phyloP scores from a whole-genome alignment of 768 basidiomycete genomes.

The Macrocybe gigantea region DNA sequence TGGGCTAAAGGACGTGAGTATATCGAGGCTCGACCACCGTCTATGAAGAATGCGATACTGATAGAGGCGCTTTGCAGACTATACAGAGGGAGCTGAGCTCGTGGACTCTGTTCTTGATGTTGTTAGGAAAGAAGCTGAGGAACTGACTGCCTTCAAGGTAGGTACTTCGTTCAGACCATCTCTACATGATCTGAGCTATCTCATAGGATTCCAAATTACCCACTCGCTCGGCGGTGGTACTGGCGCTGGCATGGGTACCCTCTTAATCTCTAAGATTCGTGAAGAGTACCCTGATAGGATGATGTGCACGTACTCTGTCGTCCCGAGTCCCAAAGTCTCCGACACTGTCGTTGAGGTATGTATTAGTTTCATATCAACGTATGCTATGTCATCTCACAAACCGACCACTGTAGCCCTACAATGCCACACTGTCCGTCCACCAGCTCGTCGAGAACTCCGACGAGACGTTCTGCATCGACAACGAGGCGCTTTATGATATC shows the following conservation, averaged over 20 bases:
- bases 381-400: neutral
- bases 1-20: constrained; percentile 99
- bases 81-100: constrained; percentile 96
- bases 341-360: constrained; percentile 95
- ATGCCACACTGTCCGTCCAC: constrained; percentile 96
- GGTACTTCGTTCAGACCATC: constrained; percentile 15
- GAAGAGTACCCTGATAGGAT: constrained; percentile 99
- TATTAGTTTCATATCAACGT: constrained; percentile 1
- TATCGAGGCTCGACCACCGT: constrained; percentile 1
- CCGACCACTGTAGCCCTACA: constrained; percentile 71
- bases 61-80: constrained; percentile 41
- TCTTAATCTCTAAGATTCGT: constrained; percentile 97
- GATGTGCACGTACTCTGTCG: constrained; percentile 99
- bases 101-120: constrained; percentile 98
- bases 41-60: constrained; percentile 2
- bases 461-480: constrained; percentile 99
- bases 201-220: constrained; percentile 92
- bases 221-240: constrained; percentile 99
- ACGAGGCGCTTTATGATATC: constrained; percentile 98
- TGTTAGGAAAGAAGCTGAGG: constrained; percentile 98
- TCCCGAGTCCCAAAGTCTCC: constrained; percentile 95
- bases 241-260: constrained; percentile 99
- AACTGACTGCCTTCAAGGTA: constrained; percentile 94
- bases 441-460: constrained; percentile 99
- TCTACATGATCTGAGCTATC: constrained; percentile 1